These are phyloP conservation scores for Tylopilus sp. DNA, from an alignment of 768 basidiomycete genomes.

Conservation along the genomic window DNA sequence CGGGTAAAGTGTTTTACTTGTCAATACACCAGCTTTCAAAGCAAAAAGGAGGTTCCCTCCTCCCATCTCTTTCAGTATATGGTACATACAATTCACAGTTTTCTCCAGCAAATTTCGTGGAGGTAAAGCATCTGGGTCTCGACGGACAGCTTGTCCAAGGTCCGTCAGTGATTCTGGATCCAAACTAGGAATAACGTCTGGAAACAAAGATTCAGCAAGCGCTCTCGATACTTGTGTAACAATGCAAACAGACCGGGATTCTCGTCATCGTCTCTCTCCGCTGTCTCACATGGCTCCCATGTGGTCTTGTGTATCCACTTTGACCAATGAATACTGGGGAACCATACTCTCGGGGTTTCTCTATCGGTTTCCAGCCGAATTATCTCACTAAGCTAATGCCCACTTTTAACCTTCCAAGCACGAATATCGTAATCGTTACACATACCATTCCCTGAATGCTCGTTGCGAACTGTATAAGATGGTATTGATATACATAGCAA, in stretches of 20 bases:
- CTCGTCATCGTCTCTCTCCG: conserved; percentile 58
- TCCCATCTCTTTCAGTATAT: conserved; percentile 36
- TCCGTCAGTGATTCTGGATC: conserved; percentile 41
- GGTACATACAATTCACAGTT: conserved; percentile 45
- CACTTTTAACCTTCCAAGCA: not conserved
- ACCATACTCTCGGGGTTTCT: conserved; percentile 49
- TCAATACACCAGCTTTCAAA: conserved; percentile 65
- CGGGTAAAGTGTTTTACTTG: conserved; percentile 37
- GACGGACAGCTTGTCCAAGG: conserved; percentile 51
- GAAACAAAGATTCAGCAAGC: not conserved
- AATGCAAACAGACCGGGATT: conserved; percentile 46
- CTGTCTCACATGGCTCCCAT: conserved; percentile 44
- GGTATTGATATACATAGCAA: conserved; percentile 69
- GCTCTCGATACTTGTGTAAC: not conserved
- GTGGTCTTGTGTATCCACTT: conserved; percentile 41
- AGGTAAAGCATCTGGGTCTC: conserved; percentile 75
- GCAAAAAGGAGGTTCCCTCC: conserved; percentile 66
- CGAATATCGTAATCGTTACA: not conserved
- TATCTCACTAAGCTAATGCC: conserved; percentile 52
- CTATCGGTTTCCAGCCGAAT: conserved; percentile 51
- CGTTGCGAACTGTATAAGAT: conserved; percentile 38
- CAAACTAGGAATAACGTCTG: conserved; percentile 58
- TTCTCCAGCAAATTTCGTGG: conserved; percentile 58
- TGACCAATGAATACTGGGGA: conserved; percentile 38
- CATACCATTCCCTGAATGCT: conserved; percentile 36